phyloP scores from a whole-genome alignment of 768 basidiomycete species.

The Gloeopeniophorella convolvens region DNA sequence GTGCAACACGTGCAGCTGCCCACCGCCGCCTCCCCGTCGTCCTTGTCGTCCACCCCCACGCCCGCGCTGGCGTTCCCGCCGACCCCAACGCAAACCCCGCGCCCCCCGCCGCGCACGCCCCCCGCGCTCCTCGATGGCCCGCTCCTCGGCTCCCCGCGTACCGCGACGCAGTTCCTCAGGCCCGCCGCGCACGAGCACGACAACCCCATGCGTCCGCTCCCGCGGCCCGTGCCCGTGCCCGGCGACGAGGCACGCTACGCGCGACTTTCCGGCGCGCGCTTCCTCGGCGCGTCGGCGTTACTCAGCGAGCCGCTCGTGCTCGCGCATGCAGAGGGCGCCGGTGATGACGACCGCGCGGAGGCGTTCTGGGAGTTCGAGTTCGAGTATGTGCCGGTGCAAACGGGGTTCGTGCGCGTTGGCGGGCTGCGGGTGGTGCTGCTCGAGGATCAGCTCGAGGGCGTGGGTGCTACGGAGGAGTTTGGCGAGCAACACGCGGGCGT shows the following conservation, averaged over 20 bases:
- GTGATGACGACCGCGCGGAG: conserved; percentile 26
- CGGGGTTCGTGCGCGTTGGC: conserved; percentile 59
- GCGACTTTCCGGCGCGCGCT: conserved; percentile 8
- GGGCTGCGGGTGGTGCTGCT: conserved; percentile 66
- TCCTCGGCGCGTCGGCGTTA: conserved; percentile 48
- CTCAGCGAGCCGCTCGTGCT: too few relatives aligned
- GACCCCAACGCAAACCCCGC: background rate
- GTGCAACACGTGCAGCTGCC: conserved; percentile 59
- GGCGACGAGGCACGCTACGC: conserved; percentile 14
- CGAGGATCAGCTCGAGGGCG: conserved; percentile 44
- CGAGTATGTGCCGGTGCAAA: conserved; percentile 49
- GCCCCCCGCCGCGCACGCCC: background rate
- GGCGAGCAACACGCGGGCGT: conserved; percentile 20
- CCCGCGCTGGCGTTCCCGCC: background rate
- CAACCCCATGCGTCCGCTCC: background rate
- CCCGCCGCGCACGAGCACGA: conserved; percentile 2
- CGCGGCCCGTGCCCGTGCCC: conserved; percentile 8
- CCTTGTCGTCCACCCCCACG: conserved; percentile 10
- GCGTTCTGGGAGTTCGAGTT: conserved; percentile 55
- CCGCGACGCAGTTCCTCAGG: background rate
- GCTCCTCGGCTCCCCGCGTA: conserved; percentile 15
- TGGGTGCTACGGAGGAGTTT: conserved; percentile 23
- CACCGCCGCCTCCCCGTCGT: conserved; percentile 19
- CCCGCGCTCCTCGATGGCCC: conserved; percentile 6
- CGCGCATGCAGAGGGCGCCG: conserved; percentile 15